Percentiles rank a stretch among this genome's conserved stretches.
phyloP scores from a whole-genome alignment of 2,329 filamentous ascomycete species.

The Phialophora tarda region DNA sequence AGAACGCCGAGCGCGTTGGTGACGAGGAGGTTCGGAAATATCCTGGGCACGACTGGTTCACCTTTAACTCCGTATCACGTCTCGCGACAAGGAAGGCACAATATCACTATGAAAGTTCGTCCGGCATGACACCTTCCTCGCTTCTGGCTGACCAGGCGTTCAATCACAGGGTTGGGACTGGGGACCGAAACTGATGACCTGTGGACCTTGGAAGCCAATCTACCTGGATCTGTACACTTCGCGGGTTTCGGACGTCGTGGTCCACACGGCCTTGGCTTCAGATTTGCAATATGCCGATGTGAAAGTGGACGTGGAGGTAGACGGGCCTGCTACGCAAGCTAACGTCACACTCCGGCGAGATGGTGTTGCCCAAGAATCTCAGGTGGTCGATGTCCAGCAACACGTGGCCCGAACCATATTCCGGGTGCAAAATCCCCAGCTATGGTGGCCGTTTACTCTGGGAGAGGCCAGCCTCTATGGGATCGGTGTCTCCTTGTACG shows the following conservation, averaged over 20 bases:
- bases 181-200: slow-evolving; percentile 68
- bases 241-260: slow-evolving; percentile 3
- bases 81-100: slow-evolving; percentile 59
- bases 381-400: not conserved
- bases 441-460: slow-evolving; percentile 66
- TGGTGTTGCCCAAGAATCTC: slow-evolving; percentile 1
- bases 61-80: slow-evolving; percentile 27
- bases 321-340: not conserved
- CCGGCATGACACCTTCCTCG: not conserved
- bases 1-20: slow-evolving; percentile 53
- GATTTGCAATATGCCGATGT: slow-evolving; percentile 2
- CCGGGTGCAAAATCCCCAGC: slow-evolving; percentile 49
- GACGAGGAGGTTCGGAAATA: slow-evolving; percentile 43
- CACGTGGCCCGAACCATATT: not conserved
- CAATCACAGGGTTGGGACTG: slow-evolving; percentile 69
- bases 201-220: slow-evolving; percentile 70
- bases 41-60: slow-evolving; percentile 15
- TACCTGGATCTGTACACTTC: slow-evolving; percentile 57
- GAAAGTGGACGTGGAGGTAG: slow-evolving; percentile 2
- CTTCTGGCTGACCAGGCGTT: not conserved
- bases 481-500: slow-evolving; percentile 53
- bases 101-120: slow-evolving; percentile 57
- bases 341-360: not conserved
- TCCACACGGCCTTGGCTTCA: not conserved
- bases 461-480: slow-evolving; percentile 63